Evolutionary conservation across 441 rosid species (phyloP), one percentile per base, ranked within the genome.

Genomic region (Erysimum pusillum): DNA sequence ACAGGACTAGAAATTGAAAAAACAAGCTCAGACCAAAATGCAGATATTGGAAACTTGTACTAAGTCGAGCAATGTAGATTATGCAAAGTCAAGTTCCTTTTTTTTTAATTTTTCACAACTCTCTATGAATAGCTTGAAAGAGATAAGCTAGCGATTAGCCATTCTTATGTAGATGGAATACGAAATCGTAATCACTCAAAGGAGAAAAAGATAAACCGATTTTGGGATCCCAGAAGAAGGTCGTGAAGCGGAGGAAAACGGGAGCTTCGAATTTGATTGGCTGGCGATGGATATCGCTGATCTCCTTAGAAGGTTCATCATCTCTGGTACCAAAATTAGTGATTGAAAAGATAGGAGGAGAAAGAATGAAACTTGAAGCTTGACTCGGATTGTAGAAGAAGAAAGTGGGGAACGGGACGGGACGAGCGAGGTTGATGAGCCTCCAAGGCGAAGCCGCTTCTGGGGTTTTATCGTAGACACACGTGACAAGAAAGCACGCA

Each of bases 221-320:
- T 75, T 75, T 49, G 32, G 63, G 69, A 70, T n/a, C 7, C 49
- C 75, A 48, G 39, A 53, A 51, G 42, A 65, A 46, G 56, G 46
- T 61, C 9, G 65, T n/a, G 76, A 57, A 54, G 82, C 71, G 66
- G 71, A 68, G 53, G 81, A 69, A 15, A 73, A 69, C 41, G 68
- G 69, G 74, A 69, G 67, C 11, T 51, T 67, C 14, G 70, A 68
- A 36, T 68, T 68, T 6, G 71, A 52, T 4, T 12, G 52, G 66
- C 58, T 44, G 53, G 35, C 53, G 75, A 77, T 32, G 66, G 77
- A 49, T 31, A 61, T 42, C 59, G 69, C 79, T 51, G 77, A 75
- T 75, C 84, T 76, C 79, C 84, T 69, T 25, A 75, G 35, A 44
- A 75, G 67, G 32, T 45, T 77, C 76, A 78, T 83, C 86, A 65